phyloP scores from a whole-genome alignment of 306 rosid genomes.

The Clitoria ternatea region DNA sequence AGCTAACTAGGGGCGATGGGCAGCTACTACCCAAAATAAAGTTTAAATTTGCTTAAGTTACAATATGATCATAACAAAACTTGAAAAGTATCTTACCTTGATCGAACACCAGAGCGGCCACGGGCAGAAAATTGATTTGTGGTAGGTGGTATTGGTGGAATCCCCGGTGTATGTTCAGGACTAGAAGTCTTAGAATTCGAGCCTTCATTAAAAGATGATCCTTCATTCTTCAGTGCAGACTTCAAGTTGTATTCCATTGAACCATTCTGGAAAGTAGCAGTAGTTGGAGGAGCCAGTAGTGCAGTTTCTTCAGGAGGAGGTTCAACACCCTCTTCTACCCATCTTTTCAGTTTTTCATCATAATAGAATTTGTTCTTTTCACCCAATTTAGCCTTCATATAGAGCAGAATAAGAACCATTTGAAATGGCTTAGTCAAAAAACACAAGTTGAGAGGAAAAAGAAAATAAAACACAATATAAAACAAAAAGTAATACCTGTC shows the following conservation, averaged over 20 bases:
- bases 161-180: slow-evolving; percentile 53
- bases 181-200: slow-evolving; percentile 33
- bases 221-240: slow-evolving; percentile 57
- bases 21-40: neutral
- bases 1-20: too few relatives aligned
- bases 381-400: slow-evolving; percentile 83
- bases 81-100: slow-evolving; percentile 55
- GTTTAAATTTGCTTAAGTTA: neutral
- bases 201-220: slow-evolving; percentile 36
- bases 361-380: slow-evolving; percentile 84
- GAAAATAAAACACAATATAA: neutral
- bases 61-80: neutral
- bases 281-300: slow-evolving; percentile 76
- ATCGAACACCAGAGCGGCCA: slow-evolving; percentile 70
- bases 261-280: slow-evolving; percentile 64
- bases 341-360: slow-evolving; percentile 83
- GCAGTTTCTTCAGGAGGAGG: slow-evolving; percentile 71
- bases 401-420: slow-evolving; percentile 19
- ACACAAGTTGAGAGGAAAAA: neutral
- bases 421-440: slow-evolving; percentile 14
- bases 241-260: slow-evolving; percentile 59
- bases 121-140: slow-evolving; percentile 71
- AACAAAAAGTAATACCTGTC: slow-evolving; percentile 53
- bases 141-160: slow-evolving; percentile 80
- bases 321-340: slow-evolving; percentile 91